Percentiles rank a stretch among this genome's conserved stretches.
These are phyloP conservation scores for Fomitopsis palustris DNA, from an alignment of 1,284 basidiomycete genomes.

Conservation along the genomic window DNA sequence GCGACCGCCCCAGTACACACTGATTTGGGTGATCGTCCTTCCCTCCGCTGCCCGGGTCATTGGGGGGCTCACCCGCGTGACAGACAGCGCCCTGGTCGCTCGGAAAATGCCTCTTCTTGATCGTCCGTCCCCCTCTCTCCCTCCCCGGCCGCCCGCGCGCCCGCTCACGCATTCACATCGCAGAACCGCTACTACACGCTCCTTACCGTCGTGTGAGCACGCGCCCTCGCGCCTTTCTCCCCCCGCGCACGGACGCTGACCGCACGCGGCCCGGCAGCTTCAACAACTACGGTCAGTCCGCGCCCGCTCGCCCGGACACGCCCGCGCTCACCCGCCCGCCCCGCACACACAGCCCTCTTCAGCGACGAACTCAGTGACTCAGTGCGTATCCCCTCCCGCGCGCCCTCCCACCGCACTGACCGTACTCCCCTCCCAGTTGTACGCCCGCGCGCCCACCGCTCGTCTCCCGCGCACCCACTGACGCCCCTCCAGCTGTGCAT, in stretches of 20 bases:
- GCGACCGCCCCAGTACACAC: slow-evolving; percentile 34
- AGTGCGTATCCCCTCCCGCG: slow-evolving; percentile 21
- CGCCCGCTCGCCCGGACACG: neutral
- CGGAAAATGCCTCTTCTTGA: slow-evolving; percentile 47
- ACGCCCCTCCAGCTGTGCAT: slow-evolving; percentile 16
- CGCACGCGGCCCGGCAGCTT: slow-evolving; percentile 29
- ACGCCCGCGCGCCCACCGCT: slow-evolving; percentile 13
- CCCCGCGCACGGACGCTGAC: neutral
- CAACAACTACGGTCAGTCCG: slow-evolving; percentile 45
- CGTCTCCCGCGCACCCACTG: neutral
- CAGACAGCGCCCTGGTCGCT: slow-evolving; percentile 48
- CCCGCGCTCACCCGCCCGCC: slow-evolving; percentile 13
- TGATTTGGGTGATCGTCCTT: slow-evolving; percentile 44
- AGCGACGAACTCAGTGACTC: slow-evolving; percentile 26
- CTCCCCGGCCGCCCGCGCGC: neutral
- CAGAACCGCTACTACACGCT: slow-evolving; percentile 58
- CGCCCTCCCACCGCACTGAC: neutral
- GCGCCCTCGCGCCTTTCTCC: neutral
- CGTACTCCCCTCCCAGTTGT: slow-evolving; percentile 36
- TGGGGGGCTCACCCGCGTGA: neutral
- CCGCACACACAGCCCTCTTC: slow-evolving; percentile 29
- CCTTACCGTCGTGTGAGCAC: slow-evolving; percentile 42
- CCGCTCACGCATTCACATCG: neutral
- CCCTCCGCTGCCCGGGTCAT: neutral
- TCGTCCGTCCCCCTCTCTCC: slow-evolving; percentile 32